These are phyloP conservation scores for Podila clonocystis DNA, from an alignment of 192 early-diverging fungal genomes.

Conservation along the genomic window DNA sequence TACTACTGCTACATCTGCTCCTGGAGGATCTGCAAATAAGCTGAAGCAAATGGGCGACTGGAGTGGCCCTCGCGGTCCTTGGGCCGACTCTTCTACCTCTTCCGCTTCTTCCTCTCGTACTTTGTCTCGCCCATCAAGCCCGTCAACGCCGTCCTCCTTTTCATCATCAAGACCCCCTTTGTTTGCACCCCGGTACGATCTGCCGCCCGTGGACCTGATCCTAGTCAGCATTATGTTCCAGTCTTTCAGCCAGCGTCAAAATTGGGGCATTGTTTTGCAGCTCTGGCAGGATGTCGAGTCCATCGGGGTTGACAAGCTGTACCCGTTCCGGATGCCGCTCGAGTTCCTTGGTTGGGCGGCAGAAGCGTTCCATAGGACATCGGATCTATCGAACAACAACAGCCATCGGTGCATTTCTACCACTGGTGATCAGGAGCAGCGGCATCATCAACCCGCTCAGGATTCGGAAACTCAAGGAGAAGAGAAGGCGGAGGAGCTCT, in stretches of 20 bases:
- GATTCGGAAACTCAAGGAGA: constrained; percentile 3
- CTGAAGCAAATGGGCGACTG: not conserved
- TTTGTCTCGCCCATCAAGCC: not conserved
- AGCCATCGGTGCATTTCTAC: not conserved
- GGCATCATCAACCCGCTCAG: not conserved
- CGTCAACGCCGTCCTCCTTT: not conserved
- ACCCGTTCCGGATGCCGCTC: constrained; percentile 30
- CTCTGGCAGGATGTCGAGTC: constrained; percentile 42
- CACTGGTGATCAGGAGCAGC: not conserved
- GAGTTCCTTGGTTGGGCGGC: constrained; percentile 41
- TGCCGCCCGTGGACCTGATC: constrained; percentile 24
- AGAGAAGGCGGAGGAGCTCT: constrained; percentile 14
- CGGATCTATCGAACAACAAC: not conserved
- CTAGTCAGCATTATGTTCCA: constrained; percentile 23
- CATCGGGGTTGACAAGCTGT: constrained; percentile 23
- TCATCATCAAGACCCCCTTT: not conserved
- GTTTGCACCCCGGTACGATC: constrained; percentile 3
- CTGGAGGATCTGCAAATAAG: no score
- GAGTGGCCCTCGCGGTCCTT: not conserved
- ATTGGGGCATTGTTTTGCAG: constrained; percentile 38
- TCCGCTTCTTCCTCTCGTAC: not conserved
- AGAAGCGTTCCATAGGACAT: constrained; percentile 21
- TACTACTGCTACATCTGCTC: not conserved
- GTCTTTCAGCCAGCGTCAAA: constrained; percentile 23
- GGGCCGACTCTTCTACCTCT: not conserved